Percentiles rank a stretch among this genome's conserved stretches.
These are phyloP conservation scores for Pleurotus citrinopileatus DNA, from an alignment of 768 basidiomycete genomes.

Conservation along the genomic window DNA sequence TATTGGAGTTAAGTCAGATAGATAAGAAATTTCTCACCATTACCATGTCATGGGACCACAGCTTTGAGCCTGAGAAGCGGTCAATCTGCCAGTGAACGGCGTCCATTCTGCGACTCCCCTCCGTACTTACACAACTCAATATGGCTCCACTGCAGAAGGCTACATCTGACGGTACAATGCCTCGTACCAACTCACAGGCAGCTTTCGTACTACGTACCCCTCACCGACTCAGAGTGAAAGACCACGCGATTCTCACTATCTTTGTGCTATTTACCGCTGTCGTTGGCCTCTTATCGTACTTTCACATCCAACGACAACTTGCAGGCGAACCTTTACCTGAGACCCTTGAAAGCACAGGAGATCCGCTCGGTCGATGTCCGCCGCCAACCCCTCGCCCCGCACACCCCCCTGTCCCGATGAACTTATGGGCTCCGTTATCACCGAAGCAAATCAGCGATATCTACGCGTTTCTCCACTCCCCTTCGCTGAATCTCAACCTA, in stretches of 20 bases:
- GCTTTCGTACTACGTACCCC: too few relatives aligned
- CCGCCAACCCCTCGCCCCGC: constrained; percentile 28
- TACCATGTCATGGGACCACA: too few relatives aligned
- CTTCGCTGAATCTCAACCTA: constrained; percentile 23
- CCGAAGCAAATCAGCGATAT: constrained; percentile 36
- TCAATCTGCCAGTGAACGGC: too few relatives aligned
- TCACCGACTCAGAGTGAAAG: neutral
- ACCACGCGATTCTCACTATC: neutral
- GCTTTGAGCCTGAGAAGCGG: too few relatives aligned
- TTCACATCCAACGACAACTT: neutral
- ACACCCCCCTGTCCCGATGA: constrained; percentile 37
- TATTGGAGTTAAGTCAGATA: too few relatives aligned
- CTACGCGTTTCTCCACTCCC: constrained; percentile 22
- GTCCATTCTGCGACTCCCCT: too few relatives aligned
- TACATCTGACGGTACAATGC: too few relatives aligned
- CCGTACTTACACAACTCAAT: too few relatives aligned
- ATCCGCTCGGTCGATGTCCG: constrained; percentile 29
- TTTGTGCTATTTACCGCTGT: neutral
- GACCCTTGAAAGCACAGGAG: too few relatives aligned
- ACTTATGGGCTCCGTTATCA: constrained; percentile 52
- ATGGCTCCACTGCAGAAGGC: too few relatives aligned
- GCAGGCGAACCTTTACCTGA: neutral
- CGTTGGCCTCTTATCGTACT: neutral
- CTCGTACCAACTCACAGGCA: too few relatives aligned
- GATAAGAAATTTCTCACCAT: too few relatives aligned